Evolutionary conservation across 1,284 basidiomycete genomes (phyloP).

Genomic region (Austroboletus novae-zelandiae): DNA sequence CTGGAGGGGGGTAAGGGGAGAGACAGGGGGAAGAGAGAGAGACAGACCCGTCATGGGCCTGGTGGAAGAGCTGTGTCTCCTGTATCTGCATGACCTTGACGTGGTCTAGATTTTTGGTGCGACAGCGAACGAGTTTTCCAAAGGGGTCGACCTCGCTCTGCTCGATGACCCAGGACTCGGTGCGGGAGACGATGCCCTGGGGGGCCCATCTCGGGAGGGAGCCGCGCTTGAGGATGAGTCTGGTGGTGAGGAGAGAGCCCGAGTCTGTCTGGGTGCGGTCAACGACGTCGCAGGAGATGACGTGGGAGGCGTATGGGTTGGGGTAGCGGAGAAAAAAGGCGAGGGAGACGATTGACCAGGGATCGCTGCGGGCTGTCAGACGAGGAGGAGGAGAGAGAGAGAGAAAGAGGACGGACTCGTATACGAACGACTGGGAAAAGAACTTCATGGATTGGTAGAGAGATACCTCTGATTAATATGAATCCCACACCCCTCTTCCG

Average conservation of each 20-base stretch:
- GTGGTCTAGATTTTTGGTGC: slow-evolving; percentile 79
- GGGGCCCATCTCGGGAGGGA: slow-evolving; percentile 90
- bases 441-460: slow-evolving; percentile 62
- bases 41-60: slow-evolving; percentile 62
- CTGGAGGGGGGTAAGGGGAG: slow-evolving; percentile 36
- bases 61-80: slow-evolving; percentile 65
- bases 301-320: slow-evolving; percentile 93
- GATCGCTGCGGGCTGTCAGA: slow-evolving; percentile 54
- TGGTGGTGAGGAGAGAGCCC: slow-evolving; percentile 82
- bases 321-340: slow-evolving; percentile 97
- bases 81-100: slow-evolving; percentile 82
- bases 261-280: slow-evolving; percentile 70
- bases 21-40: not conserved
- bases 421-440: slow-evolving; percentile 76
- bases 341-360: slow-evolving; percentile 87
- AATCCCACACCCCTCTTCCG: slow-evolving; percentile 46
- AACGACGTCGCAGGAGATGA: slow-evolving; percentile 93
- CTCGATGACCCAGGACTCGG: slow-evolving; percentile 86
- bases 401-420: slow-evolving; percentile 71
- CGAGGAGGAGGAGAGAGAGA: slow-evolving; percentile 31
- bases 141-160: slow-evolving; percentile 86
- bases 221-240: slow-evolving; percentile 91
- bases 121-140: slow-evolving; percentile 66
- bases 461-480: slow-evolving; percentile 33
- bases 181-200: slow-evolving; percentile 69